phyloP scores from a whole-genome alignment of 2,329 filamentous ascomycete species.

The Nemania sp. region DNA sequence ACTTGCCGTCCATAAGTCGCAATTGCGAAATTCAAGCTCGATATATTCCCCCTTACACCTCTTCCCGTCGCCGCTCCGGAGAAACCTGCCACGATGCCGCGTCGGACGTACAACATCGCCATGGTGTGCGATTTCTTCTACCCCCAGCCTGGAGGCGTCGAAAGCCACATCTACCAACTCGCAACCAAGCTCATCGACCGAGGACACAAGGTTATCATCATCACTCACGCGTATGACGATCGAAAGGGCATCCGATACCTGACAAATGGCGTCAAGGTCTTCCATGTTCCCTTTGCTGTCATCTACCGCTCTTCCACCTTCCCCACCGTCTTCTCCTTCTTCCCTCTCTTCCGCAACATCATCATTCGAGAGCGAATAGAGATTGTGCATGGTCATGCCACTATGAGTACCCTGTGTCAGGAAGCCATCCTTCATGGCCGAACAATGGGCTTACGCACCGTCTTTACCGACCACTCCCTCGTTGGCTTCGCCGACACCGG shows the following conservation, averaged over 20 bases:
- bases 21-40: too few relatives aligned
- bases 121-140: conserved; percentile 99
- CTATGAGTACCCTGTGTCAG: conserved; percentile 88
- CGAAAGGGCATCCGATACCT: conserved; percentile 92
- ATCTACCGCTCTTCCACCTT: conserved; percentile 94
- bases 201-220: conserved; percentile 96
- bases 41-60: neutral
- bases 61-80: conserved; percentile 4
- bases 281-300: conserved; percentile 94
- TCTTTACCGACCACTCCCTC: conserved; percentile 96
- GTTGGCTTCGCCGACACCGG: conserved; percentile 97
- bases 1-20: neutral
- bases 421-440: conserved; percentile 93
- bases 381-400: conserved; percentile 97
- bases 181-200: conserved; percentile 96
- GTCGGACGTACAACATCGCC: conserved; percentile 68
- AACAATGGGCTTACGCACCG: conserved; percentile 94
- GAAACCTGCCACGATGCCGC: conserved; percentile 50
- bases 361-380: conserved; percentile 92
- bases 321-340: conserved; percentile 97
- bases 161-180: conserved; percentile 98
- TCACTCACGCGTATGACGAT: conserved; percentile 92
- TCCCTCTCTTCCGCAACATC: conserved; percentile 96
- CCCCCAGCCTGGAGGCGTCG: conserved; percentile 92
- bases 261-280: conserved; percentile 97